A percentile compares a stretch with the other conserved stretches of the same genome.
These are phyloP conservation scores for Raffaelea arxii DNA, from an alignment of 2,329 filamentous ascomycete species.

Conservation along the genomic window DNA sequence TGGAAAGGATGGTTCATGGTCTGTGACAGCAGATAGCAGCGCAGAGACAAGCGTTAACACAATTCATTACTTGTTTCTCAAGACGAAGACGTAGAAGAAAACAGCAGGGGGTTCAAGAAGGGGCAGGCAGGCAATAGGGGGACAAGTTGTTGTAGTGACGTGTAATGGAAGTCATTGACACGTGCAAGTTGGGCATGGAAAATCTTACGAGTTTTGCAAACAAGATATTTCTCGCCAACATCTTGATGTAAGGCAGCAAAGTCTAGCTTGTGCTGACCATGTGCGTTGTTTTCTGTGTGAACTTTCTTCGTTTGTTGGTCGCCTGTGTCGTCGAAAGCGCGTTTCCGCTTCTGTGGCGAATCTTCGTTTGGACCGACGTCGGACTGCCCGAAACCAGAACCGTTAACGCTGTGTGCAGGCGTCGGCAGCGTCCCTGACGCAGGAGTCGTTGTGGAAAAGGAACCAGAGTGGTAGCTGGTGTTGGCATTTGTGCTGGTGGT, in stretches of 20 bases:
- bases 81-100: background rate
- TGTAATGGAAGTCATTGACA: too few species aligned
- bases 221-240: slow-evolving; percentile 57
- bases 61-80: slow-evolving; percentile 8
- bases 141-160: background rate
- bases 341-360: slow-evolving; percentile 53
- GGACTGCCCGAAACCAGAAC: slow-evolving; percentile 33
- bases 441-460: slow-evolving; percentile 40
- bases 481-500: slow-evolving; percentile 31
- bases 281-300: slow-evolving; percentile 52
- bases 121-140: background rate
- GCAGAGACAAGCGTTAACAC: slow-evolving; percentile 31
- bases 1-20: slow-evolving; percentile 38
- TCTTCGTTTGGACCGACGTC: slow-evolving; percentile 38
- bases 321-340: slow-evolving; percentile 44
- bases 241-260: slow-evolving; percentile 57
- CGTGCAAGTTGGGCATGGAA: background rate
- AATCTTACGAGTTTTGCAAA: slow-evolving; percentile 59
- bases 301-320: slow-evolving; percentile 51
- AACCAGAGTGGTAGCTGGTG: slow-evolving; percentile 20
- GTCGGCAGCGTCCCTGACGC: slow-evolving; percentile 43
- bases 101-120: background rate
- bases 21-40: slow-evolving; percentile 21
- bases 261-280: slow-evolving; percentile 44
- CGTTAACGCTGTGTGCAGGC: slow-evolving; percentile 53